Percentiles rank a stretch among this genome's conserved stretches.
Evolutionary conservation across 306 rosid genomes (phyloP).

Genomic region (Trifolium fragiferum): DNA sequence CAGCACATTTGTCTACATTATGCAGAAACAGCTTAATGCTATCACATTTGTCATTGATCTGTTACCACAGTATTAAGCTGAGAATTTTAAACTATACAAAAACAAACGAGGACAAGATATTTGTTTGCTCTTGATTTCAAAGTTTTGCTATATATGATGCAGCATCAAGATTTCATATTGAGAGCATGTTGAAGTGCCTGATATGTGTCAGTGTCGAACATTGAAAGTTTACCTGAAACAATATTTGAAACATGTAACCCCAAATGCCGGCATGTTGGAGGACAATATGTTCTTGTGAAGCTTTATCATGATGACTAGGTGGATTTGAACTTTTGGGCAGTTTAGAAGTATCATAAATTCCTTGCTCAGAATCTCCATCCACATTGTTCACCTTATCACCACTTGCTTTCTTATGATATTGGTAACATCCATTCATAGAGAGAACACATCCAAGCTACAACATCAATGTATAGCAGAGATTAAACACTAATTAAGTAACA

Average conservation of each 20-base stretch:
- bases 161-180: background rate
- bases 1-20: too few relatives aligned
- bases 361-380: constrained; percentile 77
- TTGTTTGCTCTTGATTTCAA: background rate
- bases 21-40: too few relatives aligned
- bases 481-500: constrained; percentile 7
- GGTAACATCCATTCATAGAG: constrained; percentile 84
- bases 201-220: background rate
- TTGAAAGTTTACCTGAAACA: constrained; percentile 69
- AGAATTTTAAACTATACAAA: constrained; percentile 6
- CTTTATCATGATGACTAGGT: constrained; percentile 50
- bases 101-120: background rate
- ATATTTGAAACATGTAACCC: constrained; percentile 83
- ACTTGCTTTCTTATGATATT: constrained; percentile 73
- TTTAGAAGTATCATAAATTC: constrained; percentile 48
- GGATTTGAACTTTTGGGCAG: constrained; percentile 41
- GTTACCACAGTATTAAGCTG: background rate
- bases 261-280: constrained; percentile 79
- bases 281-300: constrained; percentile 42
- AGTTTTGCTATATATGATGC: background rate
- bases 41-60: too few relatives aligned
- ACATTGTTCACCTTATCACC: constrained; percentile 83
- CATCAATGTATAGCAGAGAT: constrained; percentile 26
- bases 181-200: too few relatives aligned
- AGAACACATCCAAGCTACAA: constrained; percentile 82